These are phyloP conservation scores for Medicago ruthenica DNA, from an alignment of 306 rosid genomes.

Conservation along the genomic window DNA sequence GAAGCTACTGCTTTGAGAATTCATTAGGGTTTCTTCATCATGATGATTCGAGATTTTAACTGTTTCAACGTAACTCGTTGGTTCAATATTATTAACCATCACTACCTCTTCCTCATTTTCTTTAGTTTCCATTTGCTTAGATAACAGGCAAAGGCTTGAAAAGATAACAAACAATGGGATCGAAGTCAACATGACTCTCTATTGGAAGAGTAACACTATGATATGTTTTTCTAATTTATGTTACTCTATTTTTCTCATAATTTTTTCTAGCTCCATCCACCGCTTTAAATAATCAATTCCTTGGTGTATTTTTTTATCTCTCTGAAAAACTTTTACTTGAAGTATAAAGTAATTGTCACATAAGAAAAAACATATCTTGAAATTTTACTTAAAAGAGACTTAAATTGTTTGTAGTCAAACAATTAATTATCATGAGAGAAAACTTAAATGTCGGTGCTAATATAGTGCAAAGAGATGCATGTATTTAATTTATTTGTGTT, in stretches of 20 bases:
- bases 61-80: not conserved
- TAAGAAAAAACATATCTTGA: not conserved
- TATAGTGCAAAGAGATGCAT: too few relatives aligned
- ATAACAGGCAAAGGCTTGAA: not conserved
- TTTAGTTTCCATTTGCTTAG: not conserved
- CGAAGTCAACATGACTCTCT: not conserved
- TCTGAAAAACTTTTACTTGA: too few relatives aligned
- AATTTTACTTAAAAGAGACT: not conserved
- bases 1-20: not conserved
- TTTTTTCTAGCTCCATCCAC: not conserved
- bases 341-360: not conserved
- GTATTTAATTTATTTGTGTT: too few relatives aligned
- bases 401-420: not conserved
- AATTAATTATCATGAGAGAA: too few relatives aligned
- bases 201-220: not conserved
- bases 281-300: not conserved
- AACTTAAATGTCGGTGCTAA: too few relatives aligned
- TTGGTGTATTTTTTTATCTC: not conserved
- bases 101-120: not conserved
- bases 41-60: not conserved
- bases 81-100: not conserved
- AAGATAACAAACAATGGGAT: not conserved
- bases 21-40: not conserved
- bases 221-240: not conserved
- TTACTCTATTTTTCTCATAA: not conserved